phyloP scores from a whole-genome alignment of 2,329 filamentous ascomycete genomes.

The Dothiorella sarmentorum region DNA sequence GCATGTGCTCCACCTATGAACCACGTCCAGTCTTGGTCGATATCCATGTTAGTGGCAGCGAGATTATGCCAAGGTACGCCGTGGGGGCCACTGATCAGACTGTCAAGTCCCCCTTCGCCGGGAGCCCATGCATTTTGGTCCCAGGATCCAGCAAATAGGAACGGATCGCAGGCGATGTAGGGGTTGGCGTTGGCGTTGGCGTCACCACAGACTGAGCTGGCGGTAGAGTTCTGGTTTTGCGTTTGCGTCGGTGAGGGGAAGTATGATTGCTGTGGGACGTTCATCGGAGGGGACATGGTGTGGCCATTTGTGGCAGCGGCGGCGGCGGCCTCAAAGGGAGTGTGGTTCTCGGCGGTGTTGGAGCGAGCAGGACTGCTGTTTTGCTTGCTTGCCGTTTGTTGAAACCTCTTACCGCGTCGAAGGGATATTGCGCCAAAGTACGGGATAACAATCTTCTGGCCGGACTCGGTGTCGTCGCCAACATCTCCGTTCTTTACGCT shows the following conservation, averaged over 20 bases:
- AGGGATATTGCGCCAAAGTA: conserved; percentile 43
- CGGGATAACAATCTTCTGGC: conserved; percentile 34
- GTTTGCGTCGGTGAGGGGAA: conserved; percentile 1
- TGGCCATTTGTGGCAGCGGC: conserved; percentile 2
- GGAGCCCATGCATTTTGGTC: not conserved
- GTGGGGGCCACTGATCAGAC: conserved; percentile 27
- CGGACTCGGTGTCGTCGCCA: conserved; percentile 17
- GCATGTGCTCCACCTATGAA: conserved; percentile 32
- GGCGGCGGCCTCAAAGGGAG: not conserved
- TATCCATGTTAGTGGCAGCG: conserved; percentile 31
- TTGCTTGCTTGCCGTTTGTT: not conserved
- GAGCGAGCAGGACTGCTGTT: not conserved
- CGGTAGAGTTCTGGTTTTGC: not conserved
- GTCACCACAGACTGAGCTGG: conserved; percentile 1
- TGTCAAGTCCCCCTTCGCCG: conserved; percentile 15
- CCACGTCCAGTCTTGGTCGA: conserved; percentile 40
- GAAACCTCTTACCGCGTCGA: conserved; percentile 27
- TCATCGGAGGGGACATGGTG: conserved; percentile 22
- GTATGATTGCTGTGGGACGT: conserved; percentile 18
- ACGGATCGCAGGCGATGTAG: conserved; percentile 9
- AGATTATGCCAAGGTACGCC: conserved; percentile 37
- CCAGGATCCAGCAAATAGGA: not conserved
- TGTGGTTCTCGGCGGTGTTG: not conserved
- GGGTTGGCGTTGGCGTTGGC: not conserved
- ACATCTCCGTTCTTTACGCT: conserved; percentile 24